Conservation (phyloP, 139 green algal species). For the Eudorina sp. region DNA sequence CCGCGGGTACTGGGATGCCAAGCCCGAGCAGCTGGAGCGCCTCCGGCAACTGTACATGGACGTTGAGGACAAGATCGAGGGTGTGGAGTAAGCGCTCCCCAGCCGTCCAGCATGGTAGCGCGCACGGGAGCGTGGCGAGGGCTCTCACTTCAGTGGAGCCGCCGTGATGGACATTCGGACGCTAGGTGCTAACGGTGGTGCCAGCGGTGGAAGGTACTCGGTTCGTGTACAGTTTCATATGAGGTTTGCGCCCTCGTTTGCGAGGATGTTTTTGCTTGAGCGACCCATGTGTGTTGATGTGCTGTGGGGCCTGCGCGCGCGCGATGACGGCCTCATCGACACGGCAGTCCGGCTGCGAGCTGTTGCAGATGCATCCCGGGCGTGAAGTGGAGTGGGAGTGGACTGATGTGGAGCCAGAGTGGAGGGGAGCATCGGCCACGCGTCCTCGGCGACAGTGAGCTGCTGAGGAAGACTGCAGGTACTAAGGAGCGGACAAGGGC, state of each 20-base stretch:
- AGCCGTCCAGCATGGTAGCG: no score
- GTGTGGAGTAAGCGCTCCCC: slow-evolving; percentile 92
- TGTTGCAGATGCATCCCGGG: neutral
- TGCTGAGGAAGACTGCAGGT: slow-evolving; percentile 2
- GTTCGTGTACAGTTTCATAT: no score
- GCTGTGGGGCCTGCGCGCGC: neutral
- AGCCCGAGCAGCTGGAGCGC: slow-evolving; percentile 94
- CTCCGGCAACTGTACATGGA: slow-evolving; percentile 93
- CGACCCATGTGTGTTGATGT: slow-evolving; percentile 3
- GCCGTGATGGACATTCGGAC: no score
- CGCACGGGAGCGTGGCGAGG: no score
- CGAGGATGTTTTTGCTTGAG: slow-evolving; percentile 14
- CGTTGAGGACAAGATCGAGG: slow-evolving; percentile 99
- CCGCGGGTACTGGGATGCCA: slow-evolving; percentile 94
- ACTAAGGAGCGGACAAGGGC: neutral
- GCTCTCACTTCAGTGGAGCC: no score
- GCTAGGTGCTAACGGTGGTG: no score
- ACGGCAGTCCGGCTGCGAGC: neutral
- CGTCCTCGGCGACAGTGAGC: no score
- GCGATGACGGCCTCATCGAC: neutral
- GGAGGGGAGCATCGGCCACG: neutral
- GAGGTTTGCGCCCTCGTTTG: neutral
- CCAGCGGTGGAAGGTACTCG: no score
- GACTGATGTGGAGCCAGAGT: neutral
- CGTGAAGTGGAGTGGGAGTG: slow-evolving; percentile 1